A percentile compares a stretch with the other conserved stretches of the same genome.
These are phyloP conservation scores for Globisporangium heterothallicum DNA, from an alignment of 352 stramenopile species.

Conservation along the genomic window DNA sequence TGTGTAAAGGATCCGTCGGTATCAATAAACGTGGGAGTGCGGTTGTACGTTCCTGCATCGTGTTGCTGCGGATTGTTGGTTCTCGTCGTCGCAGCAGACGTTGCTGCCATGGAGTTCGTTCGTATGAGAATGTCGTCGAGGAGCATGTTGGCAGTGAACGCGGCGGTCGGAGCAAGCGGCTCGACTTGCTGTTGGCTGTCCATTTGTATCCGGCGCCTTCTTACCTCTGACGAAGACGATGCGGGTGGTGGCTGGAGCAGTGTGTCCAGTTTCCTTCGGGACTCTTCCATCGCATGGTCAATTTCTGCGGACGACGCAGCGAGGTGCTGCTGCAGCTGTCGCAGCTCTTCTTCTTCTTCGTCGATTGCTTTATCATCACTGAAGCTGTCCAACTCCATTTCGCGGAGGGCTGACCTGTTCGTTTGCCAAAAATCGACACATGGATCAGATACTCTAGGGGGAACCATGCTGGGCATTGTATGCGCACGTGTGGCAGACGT, in stretches of 20 bases:
- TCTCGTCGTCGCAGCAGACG: too few relatives aligned
- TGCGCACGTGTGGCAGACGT: constrained; percentile 7
- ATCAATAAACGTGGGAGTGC: background rate
- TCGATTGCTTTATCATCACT: constrained; percentile 12
- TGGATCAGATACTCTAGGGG: too few relatives aligned
- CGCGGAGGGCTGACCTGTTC: constrained; percentile 25
- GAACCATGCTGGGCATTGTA: background rate
- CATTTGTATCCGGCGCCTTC: too few relatives aligned
- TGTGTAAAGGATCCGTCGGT: background rate
- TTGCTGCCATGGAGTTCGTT: background rate
- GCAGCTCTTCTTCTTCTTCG: constrained; percentile 22
- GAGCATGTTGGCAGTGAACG: too few relatives aligned
- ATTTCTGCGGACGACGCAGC: constrained; percentile 14
- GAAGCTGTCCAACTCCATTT: constrained; percentile 29
- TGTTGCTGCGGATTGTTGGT: background rate
- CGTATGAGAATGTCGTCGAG: too few relatives aligned
- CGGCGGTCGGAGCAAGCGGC: too few relatives aligned
- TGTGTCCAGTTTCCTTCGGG: background rate
- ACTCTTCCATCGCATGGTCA: constrained; percentile 20
- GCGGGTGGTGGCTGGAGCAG: background rate
- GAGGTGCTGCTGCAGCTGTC: constrained; percentile 19
- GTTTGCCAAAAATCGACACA: background rate
- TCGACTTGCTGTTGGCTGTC: too few relatives aligned
- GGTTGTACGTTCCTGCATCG: background rate
- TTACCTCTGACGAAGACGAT: too few relatives aligned